Base-by-base conservation (phyloP, 2,329 filamentous ascomycete species). In the Westerdykella sp. region DNA sequence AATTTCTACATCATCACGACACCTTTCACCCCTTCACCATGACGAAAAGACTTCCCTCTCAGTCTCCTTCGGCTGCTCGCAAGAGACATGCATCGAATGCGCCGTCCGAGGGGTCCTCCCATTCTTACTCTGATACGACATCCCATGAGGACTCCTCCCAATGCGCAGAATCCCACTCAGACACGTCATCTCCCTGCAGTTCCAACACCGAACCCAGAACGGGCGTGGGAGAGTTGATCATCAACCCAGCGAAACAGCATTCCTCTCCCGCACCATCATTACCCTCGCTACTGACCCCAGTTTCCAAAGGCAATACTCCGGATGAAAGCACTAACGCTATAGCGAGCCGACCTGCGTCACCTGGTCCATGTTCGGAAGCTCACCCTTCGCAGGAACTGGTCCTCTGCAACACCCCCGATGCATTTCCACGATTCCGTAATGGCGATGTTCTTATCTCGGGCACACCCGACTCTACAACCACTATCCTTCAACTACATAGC, bases 401-500 rank as follows among this genome's bases (percentile, higher is more conserved):
- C 7, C 36, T 9, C 14, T 38, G 5, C 21, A 38, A n/a, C 16
- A 25, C 3, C 7, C n/a, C 18, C 34, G 46, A 48, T 28, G 31
- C 2, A 7, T 55, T 57, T 32, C 54, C 54, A 1, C 10, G 39
- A 15, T 54, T 49, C 39, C 32, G 32, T 6, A 40, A 31, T n/a
- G 55, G 55, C 1, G 47, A 56, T 21, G 48, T 55, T 2, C n/a
- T 51, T 30, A 50, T 56, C 21, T n/a, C 16, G 7, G 30, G 37
- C 1, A 45, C 45, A 2, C 32, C 42, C 2, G 34, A 35, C 13
- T 14, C 30, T 4, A 35, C 34, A 4, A 5, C 22, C 1, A 23
- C 22, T 15, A 38, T 13, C 1, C 51, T 49, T 31, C 49, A 44
- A 25, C 43, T 59, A 15, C 50, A 58, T 23, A 44, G 47, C 22